Conservation (phyloP, 2,329 filamentous ascomycete genomes). For the Trichophyton verrucosum region DNA sequence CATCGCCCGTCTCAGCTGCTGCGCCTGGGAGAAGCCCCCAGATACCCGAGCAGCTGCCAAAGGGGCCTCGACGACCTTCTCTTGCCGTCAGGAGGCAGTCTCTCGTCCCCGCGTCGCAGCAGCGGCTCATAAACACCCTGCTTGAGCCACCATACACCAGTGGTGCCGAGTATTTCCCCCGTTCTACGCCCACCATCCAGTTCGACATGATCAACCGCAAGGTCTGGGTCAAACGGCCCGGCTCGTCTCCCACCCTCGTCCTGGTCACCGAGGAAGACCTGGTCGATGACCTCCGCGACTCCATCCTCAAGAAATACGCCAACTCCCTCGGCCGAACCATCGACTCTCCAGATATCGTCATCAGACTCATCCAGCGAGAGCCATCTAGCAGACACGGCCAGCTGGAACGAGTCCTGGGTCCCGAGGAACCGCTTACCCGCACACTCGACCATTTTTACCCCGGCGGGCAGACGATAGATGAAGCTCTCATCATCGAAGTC, state of each 20-base stretch:
- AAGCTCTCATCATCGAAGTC: conserved; percentile 83
- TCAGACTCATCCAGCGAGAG: conserved; percentile 65
- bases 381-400: conserved; percentile 31
- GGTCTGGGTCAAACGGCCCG: conserved; percentile 86
- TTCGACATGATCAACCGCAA: conserved; percentile 45
- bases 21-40: conserved; percentile 10
- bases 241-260: conserved; percentile 76
- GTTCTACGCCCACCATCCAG: conserved; percentile 12
- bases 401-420: conserved; percentile 59
- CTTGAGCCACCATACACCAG: conserved; percentile 20
- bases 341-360: conserved; percentile 76
- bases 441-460: conserved; percentile 75
- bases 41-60: background rate
- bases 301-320: conserved; percentile 83
- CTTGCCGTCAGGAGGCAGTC: conserved; percentile 29
- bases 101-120: conserved; percentile 28
- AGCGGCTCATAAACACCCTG: conserved; percentile 27
- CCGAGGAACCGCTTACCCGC: conserved; percentile 70
- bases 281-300: conserved; percentile 86
- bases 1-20: too few species aligned
- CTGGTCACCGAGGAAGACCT: conserved; percentile 76
- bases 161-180: conserved; percentile 16
- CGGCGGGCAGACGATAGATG: conserved; percentile 73
- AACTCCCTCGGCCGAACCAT: conserved; percentile 83
- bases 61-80: conserved; percentile 22